phyloP scores from a whole-genome alignment of 768 basidiomycete species.

The Leccinellum albellum region DNA sequence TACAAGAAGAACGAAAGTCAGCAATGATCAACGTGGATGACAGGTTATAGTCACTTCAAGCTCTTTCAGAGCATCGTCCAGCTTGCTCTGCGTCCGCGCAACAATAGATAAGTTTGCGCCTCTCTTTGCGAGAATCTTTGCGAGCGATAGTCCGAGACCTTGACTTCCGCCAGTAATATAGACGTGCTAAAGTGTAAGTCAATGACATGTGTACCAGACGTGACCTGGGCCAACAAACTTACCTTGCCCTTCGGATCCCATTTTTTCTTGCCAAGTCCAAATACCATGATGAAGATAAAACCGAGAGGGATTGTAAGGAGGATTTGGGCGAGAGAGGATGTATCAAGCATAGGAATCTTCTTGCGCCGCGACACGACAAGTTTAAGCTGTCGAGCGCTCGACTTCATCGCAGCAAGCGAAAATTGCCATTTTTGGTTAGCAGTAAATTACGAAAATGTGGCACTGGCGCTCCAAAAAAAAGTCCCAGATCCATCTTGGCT shows the following conservation, averaged over 20 bases:
- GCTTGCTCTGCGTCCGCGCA: conserved; percentile 63
- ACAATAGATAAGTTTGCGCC: conserved; percentile 88
- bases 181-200: conserved; percentile 53
- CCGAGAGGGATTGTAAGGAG: conserved; percentile 13
- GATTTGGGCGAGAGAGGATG: background rate
- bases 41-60: conserved; percentile 54
- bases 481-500: too few relatives aligned
- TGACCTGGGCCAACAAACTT: background rate
- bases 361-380: too few relatives aligned
- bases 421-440: too few relatives aligned
- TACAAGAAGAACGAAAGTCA: background rate
- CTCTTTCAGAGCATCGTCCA: conserved; percentile 55
- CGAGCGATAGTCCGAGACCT: conserved; percentile 76
- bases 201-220: background rate
- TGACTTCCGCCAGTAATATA: conserved; percentile 83
- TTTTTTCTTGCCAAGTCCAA: conserved; percentile 28
- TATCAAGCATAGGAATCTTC: background rate
- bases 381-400: too few relatives aligned
- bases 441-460: too few relatives aligned
- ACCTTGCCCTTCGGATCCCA: conserved; percentile 52
- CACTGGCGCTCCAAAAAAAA: too few relatives aligned
- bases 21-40: background rate
- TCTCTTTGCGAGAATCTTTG: conserved; percentile 55
- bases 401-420: too few relatives aligned
- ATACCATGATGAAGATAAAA: conserved; percentile 13